Percentiles rank a stretch among this genome's conserved stretches.
Conservation (phyloP, 2,329 filamentous ascomycete genomes). For the Xenoacremonium recifei region DNA sequence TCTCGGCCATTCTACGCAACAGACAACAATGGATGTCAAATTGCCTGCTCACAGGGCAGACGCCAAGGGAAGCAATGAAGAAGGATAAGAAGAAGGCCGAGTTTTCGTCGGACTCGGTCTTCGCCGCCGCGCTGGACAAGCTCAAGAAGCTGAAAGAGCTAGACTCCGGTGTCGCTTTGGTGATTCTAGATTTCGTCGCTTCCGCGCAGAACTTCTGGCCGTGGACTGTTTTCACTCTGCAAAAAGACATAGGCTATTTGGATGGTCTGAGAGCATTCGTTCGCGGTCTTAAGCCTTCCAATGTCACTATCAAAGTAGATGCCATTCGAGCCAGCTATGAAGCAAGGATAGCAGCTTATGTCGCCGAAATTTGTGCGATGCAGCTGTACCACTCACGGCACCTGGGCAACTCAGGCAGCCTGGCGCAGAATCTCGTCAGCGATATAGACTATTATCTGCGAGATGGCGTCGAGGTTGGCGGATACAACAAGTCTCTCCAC, state of each 20-base stretch:
- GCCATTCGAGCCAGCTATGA: slow-evolving; percentile 58
- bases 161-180: slow-evolving; percentile 63
- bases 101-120: slow-evolving; percentile 59
- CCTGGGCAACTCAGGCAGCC: slow-evolving; percentile 60
- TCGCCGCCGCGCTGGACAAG: slow-evolving; percentile 70
- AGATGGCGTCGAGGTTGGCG: slow-evolving; percentile 73
- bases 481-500: slow-evolving; percentile 87
- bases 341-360: slow-evolving; percentile 72
- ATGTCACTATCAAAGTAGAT: slow-evolving; percentile 53
- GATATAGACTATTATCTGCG: slow-evolving; percentile 78
- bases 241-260: slow-evolving; percentile 72
- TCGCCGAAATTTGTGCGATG: slow-evolving; percentile 87
- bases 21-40: slow-evolving; percentile 96
- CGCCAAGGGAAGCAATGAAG: slow-evolving; percentile 72
- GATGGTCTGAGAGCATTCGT: slow-evolving; percentile 70
- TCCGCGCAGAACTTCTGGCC: slow-evolving; percentile 93
- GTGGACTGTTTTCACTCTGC: slow-evolving; percentile 82
- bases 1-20: slow-evolving; percentile 82
- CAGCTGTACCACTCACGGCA: slow-evolving; percentile 85
- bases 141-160: slow-evolving; percentile 65
- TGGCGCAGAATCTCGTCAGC: slow-evolving; percentile 70
- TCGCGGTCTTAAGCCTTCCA: slow-evolving; percentile 52
- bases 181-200: slow-evolving; percentile 83
- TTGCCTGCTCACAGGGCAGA: slow-evolving; percentile 84
- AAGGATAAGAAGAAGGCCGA: slow-evolving; percentile 51